Percentiles rank a stretch among this genome's conserved stretches.
Conservation (phyloP, 2,329 filamentous ascomycete genomes). For the Alternaria panax region DNA sequence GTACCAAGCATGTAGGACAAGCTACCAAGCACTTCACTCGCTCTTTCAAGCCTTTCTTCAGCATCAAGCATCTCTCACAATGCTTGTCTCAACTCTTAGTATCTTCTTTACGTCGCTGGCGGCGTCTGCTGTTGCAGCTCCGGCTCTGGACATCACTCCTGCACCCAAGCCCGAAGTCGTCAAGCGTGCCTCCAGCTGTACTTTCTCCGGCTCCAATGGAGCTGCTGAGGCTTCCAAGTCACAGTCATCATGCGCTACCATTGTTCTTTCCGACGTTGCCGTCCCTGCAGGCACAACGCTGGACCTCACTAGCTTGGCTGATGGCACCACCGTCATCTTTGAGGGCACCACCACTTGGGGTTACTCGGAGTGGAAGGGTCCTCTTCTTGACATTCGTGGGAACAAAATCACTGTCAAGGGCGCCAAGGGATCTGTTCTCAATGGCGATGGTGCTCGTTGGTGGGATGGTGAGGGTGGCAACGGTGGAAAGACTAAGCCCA, state of each 20-base stretch:
- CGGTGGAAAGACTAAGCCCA: constrained; percentile 54
- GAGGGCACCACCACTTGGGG: constrained; percentile 70
- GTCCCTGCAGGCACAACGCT: constrained; percentile 67
- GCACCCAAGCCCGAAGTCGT: constrained; percentile 23
- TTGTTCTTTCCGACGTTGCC: constrained; percentile 61
- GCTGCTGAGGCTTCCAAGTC: constrained; percentile 56
- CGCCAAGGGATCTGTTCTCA: constrained; percentile 60
- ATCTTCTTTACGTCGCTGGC: constrained; percentile 27
- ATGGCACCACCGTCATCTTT: constrained; percentile 65
- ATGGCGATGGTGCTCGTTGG: constrained; percentile 64
- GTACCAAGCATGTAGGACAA: constrained; percentile 25
- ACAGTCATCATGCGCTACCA: constrained; percentile 62
- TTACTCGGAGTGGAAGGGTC: constrained; percentile 70
- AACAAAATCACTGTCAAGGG: constrained; percentile 66
- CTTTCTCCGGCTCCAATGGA: constrained; percentile 57
- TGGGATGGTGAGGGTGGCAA: constrained; percentile 58
- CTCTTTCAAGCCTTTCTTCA: constrained; percentile 12
- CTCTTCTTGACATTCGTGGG: constrained; percentile 67
- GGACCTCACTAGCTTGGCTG: constrained; percentile 61
- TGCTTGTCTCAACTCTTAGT: constrained; percentile 25
- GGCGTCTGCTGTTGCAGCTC: constrained; percentile 31
- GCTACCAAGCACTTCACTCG: constrained; percentile 16
- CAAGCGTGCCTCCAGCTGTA: constrained; percentile 54
- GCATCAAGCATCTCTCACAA: constrained; percentile 12
- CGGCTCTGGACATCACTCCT: constrained; percentile 31